These are phyloP conservation scores for Tricholoma terreum DNA, from an alignment of 768 basidiomycete genomes.

Conservation along the genomic window DNA sequence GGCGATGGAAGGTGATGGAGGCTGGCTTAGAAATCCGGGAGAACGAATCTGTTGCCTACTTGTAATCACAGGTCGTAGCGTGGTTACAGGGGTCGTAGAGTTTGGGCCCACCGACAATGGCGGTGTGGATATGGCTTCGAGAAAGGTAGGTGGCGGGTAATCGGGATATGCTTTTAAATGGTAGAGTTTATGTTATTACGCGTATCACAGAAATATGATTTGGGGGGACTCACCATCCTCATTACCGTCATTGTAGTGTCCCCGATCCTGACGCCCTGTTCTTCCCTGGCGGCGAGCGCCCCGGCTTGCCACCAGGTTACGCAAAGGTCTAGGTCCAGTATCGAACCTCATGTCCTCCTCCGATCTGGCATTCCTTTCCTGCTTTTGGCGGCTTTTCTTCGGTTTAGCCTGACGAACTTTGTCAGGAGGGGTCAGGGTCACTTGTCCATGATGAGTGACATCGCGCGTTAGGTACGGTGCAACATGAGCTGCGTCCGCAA, in stretches of 20 bases:
- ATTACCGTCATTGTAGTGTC: slow-evolving; percentile 18
- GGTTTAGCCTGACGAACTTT: slow-evolving; percentile 45
- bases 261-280: slow-evolving; percentile 25
- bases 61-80: slow-evolving; percentile 11
- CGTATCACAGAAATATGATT: background rate
- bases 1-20: slow-evolving; percentile 3
- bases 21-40: slow-evolving; percentile 7
- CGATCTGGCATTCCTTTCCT: slow-evolving; percentile 39
- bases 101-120: slow-evolving; percentile 37
- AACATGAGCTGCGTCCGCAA: slow-evolving; percentile 48
- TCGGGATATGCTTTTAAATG: slow-evolving; percentile 44
- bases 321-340: slow-evolving; percentile 34
- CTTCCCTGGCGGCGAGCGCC: slow-evolving; percentile 24
- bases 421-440: slow-evolving; percentile 49
- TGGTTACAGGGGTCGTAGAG: slow-evolving; percentile 36
- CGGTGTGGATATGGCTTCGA: slow-evolving; percentile 58
- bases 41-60: background rate
- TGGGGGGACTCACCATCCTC: slow-evolving; percentile 21
- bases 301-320: slow-evolving; percentile 21
- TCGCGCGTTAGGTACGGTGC: slow-evolving; percentile 59
- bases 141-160: slow-evolving; percentile 75
- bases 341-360: slow-evolving; percentile 49
- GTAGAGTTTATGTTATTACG: background rate
- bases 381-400: slow-evolving; percentile 37
- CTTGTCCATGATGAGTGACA: slow-evolving; percentile 51